Evolutionary conservation across 139 green algal species (phyloP).

Genomic region (Chlamydomonas sp.): DNA sequence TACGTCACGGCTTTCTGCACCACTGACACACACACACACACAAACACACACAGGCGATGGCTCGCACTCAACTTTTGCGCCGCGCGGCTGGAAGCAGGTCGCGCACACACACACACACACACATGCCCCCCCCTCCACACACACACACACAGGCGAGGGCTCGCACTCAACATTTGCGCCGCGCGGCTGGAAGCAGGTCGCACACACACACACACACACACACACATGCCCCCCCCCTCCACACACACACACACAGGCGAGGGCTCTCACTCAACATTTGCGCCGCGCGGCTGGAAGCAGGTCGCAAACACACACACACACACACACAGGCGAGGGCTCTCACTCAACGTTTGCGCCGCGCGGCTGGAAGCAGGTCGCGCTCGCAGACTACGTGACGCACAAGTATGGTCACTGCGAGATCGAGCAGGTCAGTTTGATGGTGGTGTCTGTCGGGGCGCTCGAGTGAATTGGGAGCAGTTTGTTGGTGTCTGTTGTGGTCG

Average conservation of each 20-base stretch:
- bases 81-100: conserved; percentile 75
- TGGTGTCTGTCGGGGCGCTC: conserved; percentile 77
- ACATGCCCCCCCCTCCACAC: too few relatives aligned
- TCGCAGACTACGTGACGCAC: conserved; percentile 58
- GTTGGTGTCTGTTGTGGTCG: too few relatives aligned
- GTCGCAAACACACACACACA: conserved; percentile 55
- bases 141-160: conserved; percentile 71
- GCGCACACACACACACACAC: too few relatives aligned
- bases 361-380: conserved; percentile 73
- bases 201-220: conserved; percentile 59
- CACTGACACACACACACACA: conserved; percentile 66
- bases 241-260: too few relatives aligned
- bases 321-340: conserved; percentile 69
- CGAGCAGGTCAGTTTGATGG: conserved; percentile 57
- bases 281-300: conserved; percentile 76
- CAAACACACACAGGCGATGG: conserved; percentile 79
- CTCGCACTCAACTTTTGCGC: conserved; percentile 76
- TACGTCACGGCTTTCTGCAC: too few relatives aligned
- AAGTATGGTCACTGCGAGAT: conserved; percentile 68
- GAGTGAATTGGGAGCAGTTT: too few relatives aligned
- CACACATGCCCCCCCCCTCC: too few relatives aligned
- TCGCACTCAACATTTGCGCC: conserved; percentile 78
- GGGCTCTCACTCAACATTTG: conserved; percentile 78
- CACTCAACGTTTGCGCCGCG: conserved; percentile 81
- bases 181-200: conserved; percentile 72